These are phyloP conservation scores for Exophiala viscosa DNA, from an alignment of 2,329 filamentous ascomycete species.

Conservation along the genomic window DNA sequence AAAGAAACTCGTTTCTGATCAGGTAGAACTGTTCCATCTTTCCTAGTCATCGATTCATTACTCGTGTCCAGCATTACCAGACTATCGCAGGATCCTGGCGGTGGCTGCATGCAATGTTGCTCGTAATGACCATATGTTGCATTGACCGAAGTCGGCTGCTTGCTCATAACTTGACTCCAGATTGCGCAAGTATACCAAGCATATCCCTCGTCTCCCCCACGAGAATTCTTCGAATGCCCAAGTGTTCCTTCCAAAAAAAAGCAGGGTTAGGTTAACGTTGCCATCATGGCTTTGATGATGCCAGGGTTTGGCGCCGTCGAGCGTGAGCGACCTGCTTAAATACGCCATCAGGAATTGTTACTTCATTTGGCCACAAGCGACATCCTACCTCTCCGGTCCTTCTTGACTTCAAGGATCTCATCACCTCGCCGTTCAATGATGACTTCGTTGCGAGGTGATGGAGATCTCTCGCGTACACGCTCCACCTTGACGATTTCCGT, in stretches of 20 bases:
- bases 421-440: slow-evolving; percentile 40
- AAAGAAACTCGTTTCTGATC: slow-evolving; percentile 3
- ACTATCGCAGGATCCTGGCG: not conserved
- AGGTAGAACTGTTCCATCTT: not conserved
- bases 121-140: too few relatives aligned
- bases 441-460: slow-evolving; percentile 30
- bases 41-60: not conserved
- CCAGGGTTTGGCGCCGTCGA: slow-evolving; percentile 56
- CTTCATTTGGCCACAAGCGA: slow-evolving; percentile 31
- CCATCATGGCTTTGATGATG: slow-evolving; percentile 66
- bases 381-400: slow-evolving; percentile 95
- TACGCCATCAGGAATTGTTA: slow-evolving; percentile 14
- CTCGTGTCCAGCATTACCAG: not conserved
- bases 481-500: slow-evolving; percentile 24
- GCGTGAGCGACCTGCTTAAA: slow-evolving; percentile 21
- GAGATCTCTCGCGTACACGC: slow-evolving; percentile 27
- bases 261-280: slow-evolving; percentile 59
- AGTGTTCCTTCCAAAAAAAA: not conserved
- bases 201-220: not conserved
- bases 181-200: not conserved
- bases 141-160: too few relatives aligned
- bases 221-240: not conserved
- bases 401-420: slow-evolving; percentile 64
- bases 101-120: too few relatives aligned
- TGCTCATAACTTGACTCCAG: too few relatives aligned